These are phyloP conservation scores for Helicocarpus griseus DNA, from an alignment of 2,329 filamentous ascomycete species.

Conservation along the genomic window DNA sequence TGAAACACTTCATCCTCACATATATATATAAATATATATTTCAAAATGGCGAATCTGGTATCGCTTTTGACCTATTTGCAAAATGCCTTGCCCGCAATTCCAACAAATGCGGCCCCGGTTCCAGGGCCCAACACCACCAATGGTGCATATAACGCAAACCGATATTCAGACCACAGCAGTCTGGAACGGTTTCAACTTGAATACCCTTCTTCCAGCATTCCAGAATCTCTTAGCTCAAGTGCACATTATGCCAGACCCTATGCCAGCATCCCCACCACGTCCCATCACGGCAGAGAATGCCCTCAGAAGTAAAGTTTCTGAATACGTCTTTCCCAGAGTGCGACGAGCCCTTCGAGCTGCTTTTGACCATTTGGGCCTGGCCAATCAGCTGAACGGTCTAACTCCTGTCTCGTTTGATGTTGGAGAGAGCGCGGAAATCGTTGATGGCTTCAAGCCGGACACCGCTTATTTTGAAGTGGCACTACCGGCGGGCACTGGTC, in stretches of 20 bases:
- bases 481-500: background rate
- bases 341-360: background rate
- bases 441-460: background rate
- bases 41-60: background rate
- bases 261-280: background rate
- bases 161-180: background rate
- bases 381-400: background rate
- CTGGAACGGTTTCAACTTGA: slow-evolving; percentile 1
- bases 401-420: background rate
- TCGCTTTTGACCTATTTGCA: background rate
- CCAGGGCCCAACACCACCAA: background rate
- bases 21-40: too few relatives aligned
- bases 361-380: background rate
- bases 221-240: background rate
- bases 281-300: background rate
- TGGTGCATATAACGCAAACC: background rate
- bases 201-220: background rate
- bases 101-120: background rate
- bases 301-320: background rate
- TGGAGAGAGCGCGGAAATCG: background rate
- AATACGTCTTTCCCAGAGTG: background rate
- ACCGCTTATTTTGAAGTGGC: background rate
- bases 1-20: too few relatives aligned
- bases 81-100: background rate
- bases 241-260: background rate